A percentile compares a stretch with the other conserved stretches of the same genome.
Evolutionary conservation across 208 protist genomes (phyloP).

Genomic region (Acanthamoeba comandoni): DNA sequence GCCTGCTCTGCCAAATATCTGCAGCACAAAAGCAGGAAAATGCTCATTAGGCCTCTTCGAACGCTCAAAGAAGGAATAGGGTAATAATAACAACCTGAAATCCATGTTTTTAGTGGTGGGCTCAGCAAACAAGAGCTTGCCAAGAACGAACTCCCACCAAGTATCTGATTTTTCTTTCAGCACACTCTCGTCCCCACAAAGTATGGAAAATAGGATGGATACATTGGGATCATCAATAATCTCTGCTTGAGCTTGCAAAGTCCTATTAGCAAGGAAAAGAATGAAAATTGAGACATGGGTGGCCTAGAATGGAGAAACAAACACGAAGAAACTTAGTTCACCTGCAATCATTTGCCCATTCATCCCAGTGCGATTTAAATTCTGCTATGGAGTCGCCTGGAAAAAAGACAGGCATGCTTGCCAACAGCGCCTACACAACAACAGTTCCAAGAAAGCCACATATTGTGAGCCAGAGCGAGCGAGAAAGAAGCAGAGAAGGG

Average conservation of each 20-base stretch:
- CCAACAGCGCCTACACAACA: background rate
- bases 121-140: conserved; percentile 28
- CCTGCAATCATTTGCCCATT: conserved; percentile 57
- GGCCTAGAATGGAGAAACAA: too few species aligned
- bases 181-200: conserved; percentile 14
- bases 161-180: conserved; percentile 24
- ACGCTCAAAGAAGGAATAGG: background rate
- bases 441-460: too few species aligned
- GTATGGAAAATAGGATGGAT: conserved; percentile 15
- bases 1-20: conserved; percentile 53
- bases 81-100: conserved; percentile 30
- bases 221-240: conserved; percentile 31
- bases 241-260: conserved; percentile 47
- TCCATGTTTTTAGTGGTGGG: conserved; percentile 51
- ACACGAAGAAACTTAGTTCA: background rate
- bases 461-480: too few species aligned
- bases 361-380: conserved; percentile 41
- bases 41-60: background rate
- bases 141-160: conserved; percentile 60
- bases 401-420: conserved; percentile 28
- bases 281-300: too few species aligned
- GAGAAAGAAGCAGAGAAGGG: too few species aligned
- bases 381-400: conserved; percentile 6
- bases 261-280: background rate
- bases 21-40: background rate